Conservation (phyloP, 768 basidiomycete genomes). For the Psilocybe cubensis region DNA sequence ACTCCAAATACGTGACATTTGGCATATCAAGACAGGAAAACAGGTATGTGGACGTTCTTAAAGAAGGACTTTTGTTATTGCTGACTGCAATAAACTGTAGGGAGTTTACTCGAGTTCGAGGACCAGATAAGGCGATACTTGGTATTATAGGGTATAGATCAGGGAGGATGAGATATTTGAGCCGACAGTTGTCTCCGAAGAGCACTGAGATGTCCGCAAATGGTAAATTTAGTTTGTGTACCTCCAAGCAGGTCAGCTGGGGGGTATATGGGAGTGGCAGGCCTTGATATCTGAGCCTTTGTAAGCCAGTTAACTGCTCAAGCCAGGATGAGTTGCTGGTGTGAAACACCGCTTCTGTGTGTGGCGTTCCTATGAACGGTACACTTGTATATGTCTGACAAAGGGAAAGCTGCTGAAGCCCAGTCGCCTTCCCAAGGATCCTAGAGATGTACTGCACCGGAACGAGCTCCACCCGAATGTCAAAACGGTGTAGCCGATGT, state of each 20-base stretch:
- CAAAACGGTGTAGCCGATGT: conserved; percentile 18
- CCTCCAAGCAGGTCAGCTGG: conserved; percentile 15
- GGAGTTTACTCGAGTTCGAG: conserved; percentile 9
- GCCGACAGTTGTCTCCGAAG: conserved; percentile 16
- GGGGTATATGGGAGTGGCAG: conserved; percentile 11
- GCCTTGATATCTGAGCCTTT: conserved; percentile 14
- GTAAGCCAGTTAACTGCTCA: conserved; percentile 7
- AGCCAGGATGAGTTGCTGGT: conserved; percentile 3
- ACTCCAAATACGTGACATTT: conserved; percentile 16
- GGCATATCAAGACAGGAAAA: conserved; percentile 14
- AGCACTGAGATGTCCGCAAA: conserved; percentile 13
- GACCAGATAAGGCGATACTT: not conserved
- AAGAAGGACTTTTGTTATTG: not conserved
- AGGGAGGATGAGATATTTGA: conserved; percentile 14
- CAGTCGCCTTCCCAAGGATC: not conserved
- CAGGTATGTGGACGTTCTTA: conserved; percentile 5
- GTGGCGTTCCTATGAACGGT: not conserved
- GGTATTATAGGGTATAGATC: conserved; percentile 8
- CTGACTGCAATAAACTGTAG: conserved; percentile 17
- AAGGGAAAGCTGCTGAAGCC: conserved; percentile 19
- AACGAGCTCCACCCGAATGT: conserved; percentile 11
- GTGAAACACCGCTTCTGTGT: not conserved
- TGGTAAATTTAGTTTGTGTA: conserved; percentile 7
- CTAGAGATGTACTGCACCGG: not conserved
- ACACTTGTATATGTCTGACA: no score